Evolutionary conservation across 345 rosid genomes (phyloP), one percentile per base, ranked within the genome.

Genomic region (Dipteronia sinensis): DNA sequence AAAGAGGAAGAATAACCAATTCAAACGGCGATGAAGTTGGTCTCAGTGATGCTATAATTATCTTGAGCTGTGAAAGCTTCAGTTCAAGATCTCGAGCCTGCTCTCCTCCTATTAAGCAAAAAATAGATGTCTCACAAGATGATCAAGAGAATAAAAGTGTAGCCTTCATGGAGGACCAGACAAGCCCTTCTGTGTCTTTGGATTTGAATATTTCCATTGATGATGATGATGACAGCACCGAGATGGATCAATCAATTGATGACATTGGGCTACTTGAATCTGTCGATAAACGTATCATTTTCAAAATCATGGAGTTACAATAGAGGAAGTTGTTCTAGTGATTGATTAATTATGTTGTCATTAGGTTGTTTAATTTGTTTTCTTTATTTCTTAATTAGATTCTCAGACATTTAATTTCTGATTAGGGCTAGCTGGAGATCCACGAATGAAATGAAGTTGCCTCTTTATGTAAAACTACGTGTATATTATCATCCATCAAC

Each of bases 151-250:
- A 72, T 22, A 72, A 69, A 27, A 68, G 23, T 40, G 59, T 70
- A 65, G 22, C 74, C 49, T 34, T 72, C 56, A 1, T 67, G 83
- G 84, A 77, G 64, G 83, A 80, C 4, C 38, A 34, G 58, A 78
- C 77, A 61, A 83, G 77, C 67, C 82, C 86, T 78, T 82, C 87
- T n/a, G 74, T 83, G 38, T 81, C 92, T 6, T 80, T 93, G 71
- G 98, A 93, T 87, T 87, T 93, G 74, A 93, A 93, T 78, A 91
- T 93, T 15, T 88, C 90, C 71, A 71, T 91, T 76, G 89, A 83
- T 3, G 90, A 88, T 76, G 88, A 86, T 3, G 90, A 88, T 76
- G 87, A 86, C 25, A 79, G 67, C 74, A 61, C 70, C 1, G 86
- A 78, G 29, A 34, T 34, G 38, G 89, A 84, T 72, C 80, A 85